Base-by-base conservation (phyloP, 1,139 yeast genomes). In the Entelexis paramagnoliae region DNA sequence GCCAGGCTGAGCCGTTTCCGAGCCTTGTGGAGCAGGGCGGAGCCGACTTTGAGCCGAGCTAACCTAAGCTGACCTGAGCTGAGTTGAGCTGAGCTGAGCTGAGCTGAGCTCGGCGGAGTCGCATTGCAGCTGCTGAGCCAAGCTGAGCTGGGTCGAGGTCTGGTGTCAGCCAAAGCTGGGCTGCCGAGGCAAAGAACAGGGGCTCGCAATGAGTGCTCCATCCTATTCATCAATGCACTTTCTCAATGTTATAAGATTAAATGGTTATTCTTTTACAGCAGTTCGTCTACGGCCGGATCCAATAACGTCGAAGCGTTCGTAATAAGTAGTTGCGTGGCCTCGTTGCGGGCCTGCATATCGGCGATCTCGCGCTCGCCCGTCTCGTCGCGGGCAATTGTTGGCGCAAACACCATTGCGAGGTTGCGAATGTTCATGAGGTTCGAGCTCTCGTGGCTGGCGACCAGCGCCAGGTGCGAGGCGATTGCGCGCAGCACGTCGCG, bases 361-460 rank as follows among this genome's bases (percentile, higher is more conserved):
- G 74, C 64, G 68, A 91, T 80, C 66, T 93, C 98, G 55, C 83
- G 77, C 58, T 84, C 88, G 4, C 95, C 95, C 26, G 80, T 76
- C 55, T 74, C 72, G 60, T 88, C 96, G 55, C 96, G 73, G 0
- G 88, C 84, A 49, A 91, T 71, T 3, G 97, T 88, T 1, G 99
- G 98, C 0, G 97, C 96, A 73, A 91, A 91, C 17, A 91, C 96
- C 48, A 93, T 91, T 1, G 96, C 83, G 53, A 93, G 68, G 62
- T 93, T 88, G 65, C 81, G 80, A 59, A 77, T 71, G 32, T 78
- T 85, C 99, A 91, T 91, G 55, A 75, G 68, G 45, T 75, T 72
- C 20, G 50, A 42, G 13, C 58, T 59, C 28, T 66, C 59, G 46
- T 61, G 61, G 38, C 53, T 50, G 20, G 65, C 59, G 28, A 69